phyloP scores from a whole-genome alignment of 345 rosid genomes.

The Arabidopsis suecica region DNA sequence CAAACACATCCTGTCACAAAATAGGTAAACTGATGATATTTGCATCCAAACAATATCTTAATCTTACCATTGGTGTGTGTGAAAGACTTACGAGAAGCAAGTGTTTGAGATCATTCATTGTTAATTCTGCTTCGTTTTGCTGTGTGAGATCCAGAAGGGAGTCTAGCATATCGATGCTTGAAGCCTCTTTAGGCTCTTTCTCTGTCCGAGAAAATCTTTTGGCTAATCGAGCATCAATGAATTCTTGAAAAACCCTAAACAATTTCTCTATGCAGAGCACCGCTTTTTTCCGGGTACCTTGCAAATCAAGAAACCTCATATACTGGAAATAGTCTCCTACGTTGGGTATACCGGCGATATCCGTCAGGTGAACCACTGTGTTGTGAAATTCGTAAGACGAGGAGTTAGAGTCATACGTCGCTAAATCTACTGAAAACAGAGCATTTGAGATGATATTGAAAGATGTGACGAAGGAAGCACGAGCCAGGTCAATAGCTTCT shows the following conservation, averaged over 20 bases:
- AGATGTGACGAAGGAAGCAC: conserved; percentile 48
- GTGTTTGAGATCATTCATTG: conserved; percentile 37
- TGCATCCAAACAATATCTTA: neutral
- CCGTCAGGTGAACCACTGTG: conserved; percentile 42
- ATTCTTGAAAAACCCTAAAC: conserved; percentile 35
- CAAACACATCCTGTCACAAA: conserved; percentile 46
- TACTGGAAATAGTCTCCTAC: conserved; percentile 50
- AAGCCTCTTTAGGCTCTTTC: conserved; percentile 14
- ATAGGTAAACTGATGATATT: neutral
- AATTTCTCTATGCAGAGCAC: conserved; percentile 19
- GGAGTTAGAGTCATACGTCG: conserved; percentile 33
- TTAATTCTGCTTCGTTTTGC: conserved; percentile 29
- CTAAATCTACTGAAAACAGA: conserved; percentile 56
- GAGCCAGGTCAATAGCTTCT: conserved; percentile 50
- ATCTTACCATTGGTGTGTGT: neutral
- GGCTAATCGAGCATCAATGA: conserved; percentile 39
- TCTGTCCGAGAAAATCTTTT: conserved; percentile 22
- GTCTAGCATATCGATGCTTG: conserved; percentile 48
- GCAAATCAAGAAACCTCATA: conserved; percentile 53
- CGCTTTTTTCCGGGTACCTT: conserved; percentile 45
- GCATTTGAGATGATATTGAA: conserved; percentile 54
- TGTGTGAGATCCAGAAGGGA: conserved; percentile 46
- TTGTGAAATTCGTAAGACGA: conserved; percentile 44
- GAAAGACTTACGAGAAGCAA: conserved; percentile 46
- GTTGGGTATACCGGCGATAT: conserved; percentile 53